phyloP scores from a whole-genome alignment of 1,284 basidiomycete genomes.

The Mycosarcoma maydis region DNA sequence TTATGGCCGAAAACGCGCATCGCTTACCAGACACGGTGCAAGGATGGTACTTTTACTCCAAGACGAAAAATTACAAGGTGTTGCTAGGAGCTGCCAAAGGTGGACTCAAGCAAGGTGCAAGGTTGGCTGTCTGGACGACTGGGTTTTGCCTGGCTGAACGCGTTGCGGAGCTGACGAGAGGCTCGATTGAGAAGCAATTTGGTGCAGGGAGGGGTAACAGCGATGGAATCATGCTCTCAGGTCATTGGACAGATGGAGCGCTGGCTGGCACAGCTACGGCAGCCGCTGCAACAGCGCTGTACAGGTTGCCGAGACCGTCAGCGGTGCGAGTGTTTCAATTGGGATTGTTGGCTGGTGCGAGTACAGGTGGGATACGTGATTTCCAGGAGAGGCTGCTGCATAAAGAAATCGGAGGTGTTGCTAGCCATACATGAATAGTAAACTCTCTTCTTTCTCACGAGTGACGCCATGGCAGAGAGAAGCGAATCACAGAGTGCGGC shows the following conservation, averaged over 20 bases:
- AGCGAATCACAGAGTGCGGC: no score
- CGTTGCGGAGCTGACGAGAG: slow-evolving; percentile 15
- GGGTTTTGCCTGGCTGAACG: slow-evolving; percentile 57
- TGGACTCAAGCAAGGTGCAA: slow-evolving; percentile 47
- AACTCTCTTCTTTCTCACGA: no score
- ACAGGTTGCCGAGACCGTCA: slow-evolving; percentile 26
- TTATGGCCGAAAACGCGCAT: slow-evolving; percentile 66
- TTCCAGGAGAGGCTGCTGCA: slow-evolving; percentile 34
- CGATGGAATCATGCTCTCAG: slow-evolving; percentile 22
- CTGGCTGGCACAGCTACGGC: slow-evolving; percentile 51
- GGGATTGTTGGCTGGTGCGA: slow-evolving; percentile 37
- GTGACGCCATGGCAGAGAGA: no score
- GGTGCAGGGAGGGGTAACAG: not conserved
- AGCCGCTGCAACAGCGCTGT: slow-evolving; percentile 33
- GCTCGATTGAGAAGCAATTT: slow-evolving; percentile 10
- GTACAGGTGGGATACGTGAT: slow-evolving; percentile 39
- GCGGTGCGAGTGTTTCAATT: slow-evolving; percentile 33
- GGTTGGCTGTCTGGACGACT: slow-evolving; percentile 52
- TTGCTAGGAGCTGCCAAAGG: slow-evolving; percentile 55
- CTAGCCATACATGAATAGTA: slow-evolving; percentile 43
- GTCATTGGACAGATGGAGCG: slow-evolving; percentile 58
- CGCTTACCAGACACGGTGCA: slow-evolving; percentile 63
- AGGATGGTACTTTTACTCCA: slow-evolving; percentile 67
- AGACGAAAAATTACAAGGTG: slow-evolving; percentile 66
- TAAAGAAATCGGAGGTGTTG: slow-evolving; percentile 38